Base-by-base conservation (phyloP, 73 alveolate genomes). In the Tetrahymena thermophila region DNA sequence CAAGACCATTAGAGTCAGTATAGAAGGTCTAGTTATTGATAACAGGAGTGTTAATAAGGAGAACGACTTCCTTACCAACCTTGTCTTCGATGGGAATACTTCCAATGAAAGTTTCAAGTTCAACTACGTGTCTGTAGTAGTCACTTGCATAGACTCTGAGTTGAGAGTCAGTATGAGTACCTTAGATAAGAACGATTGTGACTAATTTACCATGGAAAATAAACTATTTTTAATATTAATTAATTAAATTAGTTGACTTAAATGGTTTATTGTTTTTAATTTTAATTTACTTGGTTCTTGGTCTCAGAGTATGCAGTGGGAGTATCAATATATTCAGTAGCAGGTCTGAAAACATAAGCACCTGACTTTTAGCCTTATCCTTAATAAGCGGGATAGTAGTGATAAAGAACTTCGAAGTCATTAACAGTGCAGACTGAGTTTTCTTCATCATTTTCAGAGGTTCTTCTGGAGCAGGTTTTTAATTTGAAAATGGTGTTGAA, bases 1-100 rank as follows among this genome's bases (percentile, higher is more conserved):
- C 98, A 84, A 97, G 96, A 0, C 99, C 99, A 96, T 95, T 98
- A 43, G 98, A 96, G 95, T 98, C 99, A 55, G 99, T 98, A 94
- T 94, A 98, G 97, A 98, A 98, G 4, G 95, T 94, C 35, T 94
- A 93, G 40, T 96, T 94, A 94, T 94, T 97, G 38, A 94, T 84
- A 89, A 95, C 84, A 85, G 94, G 96, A 84, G 96, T 56, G 42
- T 50, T 56, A 35, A 97, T 35, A 17, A 85, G 93, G 89, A 97
- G 85, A 9, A 96, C 95, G 23, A 97, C 94, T 96, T 97, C 98
- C 55, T 95, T 83, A 71, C 98, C 98, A 37, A 43, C 43, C 28
- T 95, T 84, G 38, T 95, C 94, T 85, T 50, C 85, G 19, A 57
- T 43, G 28, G 94, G 95, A 35, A 97, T 96, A 19, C 97, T 97